phyloP scores from a whole-genome alignment of 495 filamentous ascomycete species.

The Neurospora cerealis region DNA sequence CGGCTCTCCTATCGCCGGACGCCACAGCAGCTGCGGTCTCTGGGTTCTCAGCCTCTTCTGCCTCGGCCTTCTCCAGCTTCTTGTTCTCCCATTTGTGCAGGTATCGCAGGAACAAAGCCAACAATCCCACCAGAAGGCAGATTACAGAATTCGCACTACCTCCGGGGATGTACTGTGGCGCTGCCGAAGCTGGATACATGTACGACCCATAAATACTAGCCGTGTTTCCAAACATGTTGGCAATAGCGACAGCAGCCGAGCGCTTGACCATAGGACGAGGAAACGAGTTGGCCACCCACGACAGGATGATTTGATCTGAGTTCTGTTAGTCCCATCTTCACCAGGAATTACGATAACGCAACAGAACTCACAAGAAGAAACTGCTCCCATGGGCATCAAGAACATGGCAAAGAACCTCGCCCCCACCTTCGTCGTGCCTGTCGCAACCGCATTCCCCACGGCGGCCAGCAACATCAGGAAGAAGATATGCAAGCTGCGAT shows the following conservation, averaged over 20 bases:
- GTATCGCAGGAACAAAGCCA: constrained; percentile 35
- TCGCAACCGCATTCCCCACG: constrained; percentile 40
- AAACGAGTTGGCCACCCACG: constrained; percentile 46
- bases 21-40: constrained; percentile 2
- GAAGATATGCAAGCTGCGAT: constrained; percentile 35
- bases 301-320: constrained; percentile 35
- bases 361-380: constrained; percentile 28
- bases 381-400: constrained; percentile 40
- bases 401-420: constrained; percentile 43
- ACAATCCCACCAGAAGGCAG: constrained; percentile 27
- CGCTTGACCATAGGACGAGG: constrained; percentile 44
- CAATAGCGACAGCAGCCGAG: constrained; percentile 42
- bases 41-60: constrained; percentile 11
- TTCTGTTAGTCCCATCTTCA: background rate
- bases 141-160: constrained; percentile 38
- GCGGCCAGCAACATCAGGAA: constrained; percentile 35
- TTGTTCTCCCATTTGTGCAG: constrained; percentile 38
- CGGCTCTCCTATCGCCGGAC: constrained; percentile 1
- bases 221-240: constrained; percentile 45
- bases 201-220: constrained; percentile 48
- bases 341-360: background rate
- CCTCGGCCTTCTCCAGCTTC: constrained; percentile 36
- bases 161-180: constrained; percentile 38
- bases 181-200: constrained; percentile 41
- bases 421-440: constrained; percentile 31